Percentiles rank a stretch among this genome's conserved stretches.
phyloP scores from a whole-genome alignment of 768 basidiomycete species.

The Boletus eberwhitei region DNA sequence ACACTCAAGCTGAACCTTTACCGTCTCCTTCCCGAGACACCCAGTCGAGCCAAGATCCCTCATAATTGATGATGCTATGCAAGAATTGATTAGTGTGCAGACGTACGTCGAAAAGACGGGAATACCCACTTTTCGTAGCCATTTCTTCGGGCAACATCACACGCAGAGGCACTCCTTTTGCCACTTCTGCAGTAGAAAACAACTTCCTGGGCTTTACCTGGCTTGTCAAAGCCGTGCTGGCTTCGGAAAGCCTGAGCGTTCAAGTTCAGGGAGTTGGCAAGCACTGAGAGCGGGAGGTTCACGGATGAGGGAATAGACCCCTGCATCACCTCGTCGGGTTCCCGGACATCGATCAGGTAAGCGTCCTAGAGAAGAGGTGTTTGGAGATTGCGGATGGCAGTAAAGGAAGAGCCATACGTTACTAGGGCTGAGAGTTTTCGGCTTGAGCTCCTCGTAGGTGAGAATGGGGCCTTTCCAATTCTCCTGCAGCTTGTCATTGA shows the following conservation, averaged over 20 bases:
- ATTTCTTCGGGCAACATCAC: constrained; percentile 76
- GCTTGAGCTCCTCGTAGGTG: constrained; percentile 78
- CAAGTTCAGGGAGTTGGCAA: constrained; percentile 64
- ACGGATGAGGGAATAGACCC: constrained; percentile 93
- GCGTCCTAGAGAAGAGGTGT: constrained; percentile 45
- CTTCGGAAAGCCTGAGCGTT: constrained; percentile 52
- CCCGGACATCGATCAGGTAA: constrained; percentile 87
- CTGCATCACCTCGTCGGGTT: constrained; percentile 85
- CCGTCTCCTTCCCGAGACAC: constrained; percentile 49
- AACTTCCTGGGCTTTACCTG: constrained; percentile 64
- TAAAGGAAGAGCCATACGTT: constrained; percentile 37
- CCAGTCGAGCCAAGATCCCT: constrained; percentile 91
- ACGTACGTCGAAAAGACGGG: background rate
- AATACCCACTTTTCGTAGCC: constrained; percentile 73
- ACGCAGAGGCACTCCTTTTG: constrained; percentile 74
- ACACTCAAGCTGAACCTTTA: constrained; percentile 20
- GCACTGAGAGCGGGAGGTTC: constrained; percentile 80
- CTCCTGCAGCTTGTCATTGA: constrained; percentile 42
- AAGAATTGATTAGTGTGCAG: background rate
- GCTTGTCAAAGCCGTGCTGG: constrained; percentile 74
- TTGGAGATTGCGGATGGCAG: constrained; percentile 1
- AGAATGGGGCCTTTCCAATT: constrained; percentile 78
- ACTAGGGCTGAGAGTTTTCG: constrained; percentile 72
- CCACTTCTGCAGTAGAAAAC: constrained; percentile 93
- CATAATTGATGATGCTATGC: constrained; percentile 66